Evolutionary conservation across 1,284 basidiomycete species (phyloP), one percentile per base, ranked within the genome.

Genomic region (Ceratobasidium sp.): DNA sequence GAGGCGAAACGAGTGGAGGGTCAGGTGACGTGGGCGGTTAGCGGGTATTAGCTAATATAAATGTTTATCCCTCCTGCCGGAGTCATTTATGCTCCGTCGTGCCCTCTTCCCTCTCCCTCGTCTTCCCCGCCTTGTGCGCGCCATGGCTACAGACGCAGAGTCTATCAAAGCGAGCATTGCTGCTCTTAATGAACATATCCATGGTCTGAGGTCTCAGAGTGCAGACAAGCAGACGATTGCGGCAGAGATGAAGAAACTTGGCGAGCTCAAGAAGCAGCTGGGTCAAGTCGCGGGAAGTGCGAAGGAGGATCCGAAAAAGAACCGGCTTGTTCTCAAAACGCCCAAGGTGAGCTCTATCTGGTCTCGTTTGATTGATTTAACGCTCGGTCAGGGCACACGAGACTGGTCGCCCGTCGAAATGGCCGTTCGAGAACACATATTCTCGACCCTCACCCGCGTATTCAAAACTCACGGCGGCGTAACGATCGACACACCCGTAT

Each of bases 381-480:
- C 33, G 15, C 42, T 55, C 39, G 13, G 13, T 9, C 84, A 99
- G 94, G 97, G 98, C 53, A 99, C 98, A 15, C 91, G 96, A 78
- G 97, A 99, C 86, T 98, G 97, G 88, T 94, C 95, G 78, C 96
- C 97, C 5, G 90, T 91, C n/a, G 96, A 98, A 83, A 98, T 98
- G 90, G 92, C 94, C 83, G 92, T 98, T 81, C 92, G 97, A 79
- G 93, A 95, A 83, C 92, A 95, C 85, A 94, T 99, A 83, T 97
- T 99, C 84, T 88, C 90, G 55, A 95, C 93, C 72, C 94, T 99
- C 82, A 95, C 96, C 84, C 91, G 93, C 4, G 91, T 93, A 80
- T 99, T 99, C 85, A 92, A 95, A 77, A 90, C 92, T 18, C 98
- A 94, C 84, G 97, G 98, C 51, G 97, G 93, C 1, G 91, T 93